Conservation (phyloP, 345 rosid genomes). For the Trapa incisa region DNA sequence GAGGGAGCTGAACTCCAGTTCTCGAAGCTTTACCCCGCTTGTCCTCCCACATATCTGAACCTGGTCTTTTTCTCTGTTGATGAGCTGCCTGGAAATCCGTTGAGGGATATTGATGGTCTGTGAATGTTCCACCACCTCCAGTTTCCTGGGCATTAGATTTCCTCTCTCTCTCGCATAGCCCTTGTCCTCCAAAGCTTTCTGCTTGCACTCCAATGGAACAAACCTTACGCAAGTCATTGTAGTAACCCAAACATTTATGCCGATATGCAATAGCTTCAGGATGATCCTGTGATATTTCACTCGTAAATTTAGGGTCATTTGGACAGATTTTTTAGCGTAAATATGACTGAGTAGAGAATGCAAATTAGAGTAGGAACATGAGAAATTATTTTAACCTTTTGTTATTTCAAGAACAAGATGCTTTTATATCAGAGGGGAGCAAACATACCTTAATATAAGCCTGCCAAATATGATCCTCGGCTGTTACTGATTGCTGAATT, state of each 20-base stretch:
- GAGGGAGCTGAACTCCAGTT: not conserved
- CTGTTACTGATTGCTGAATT: slow-evolving; percentile 34
- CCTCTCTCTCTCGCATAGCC: slow-evolving; percentile 12
- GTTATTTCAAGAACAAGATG: not conserved
- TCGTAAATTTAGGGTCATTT: not conserved
- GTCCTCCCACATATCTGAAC: slow-evolving; percentile 3
- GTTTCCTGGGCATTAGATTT: slow-evolving; percentile 12
- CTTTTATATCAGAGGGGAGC: too few species aligned
- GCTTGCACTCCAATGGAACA: slow-evolving; percentile 19
- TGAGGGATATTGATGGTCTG: slow-evolving; percentile 10
- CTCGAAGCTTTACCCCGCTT: slow-evolving; percentile 29
- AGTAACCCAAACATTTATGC: slow-evolving; percentile 33
- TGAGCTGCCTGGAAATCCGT: slow-evolving; percentile 16
- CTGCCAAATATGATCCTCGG: slow-evolving; percentile 47
- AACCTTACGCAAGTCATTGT: slow-evolving; percentile 39
- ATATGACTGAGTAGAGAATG: not conserved
- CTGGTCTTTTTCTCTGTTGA: slow-evolving; percentile 33
- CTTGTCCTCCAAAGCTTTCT: slow-evolving; percentile 5
- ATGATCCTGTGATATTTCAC: slow-evolving; percentile 39
- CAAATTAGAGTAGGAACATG: not conserved
- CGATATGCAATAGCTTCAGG: slow-evolving; percentile 44
- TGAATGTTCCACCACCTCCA: slow-evolving; percentile 15
- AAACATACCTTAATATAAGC: slow-evolving; percentile 39
- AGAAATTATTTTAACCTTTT: not conserved
- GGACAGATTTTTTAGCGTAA: too few species aligned